Percentiles rank a stretch among this genome's conserved stretches.
These are phyloP conservation scores for Phytophthora sp. DNA, from an alignment of 352 stramenopile species.

Conservation along the genomic window DNA sequence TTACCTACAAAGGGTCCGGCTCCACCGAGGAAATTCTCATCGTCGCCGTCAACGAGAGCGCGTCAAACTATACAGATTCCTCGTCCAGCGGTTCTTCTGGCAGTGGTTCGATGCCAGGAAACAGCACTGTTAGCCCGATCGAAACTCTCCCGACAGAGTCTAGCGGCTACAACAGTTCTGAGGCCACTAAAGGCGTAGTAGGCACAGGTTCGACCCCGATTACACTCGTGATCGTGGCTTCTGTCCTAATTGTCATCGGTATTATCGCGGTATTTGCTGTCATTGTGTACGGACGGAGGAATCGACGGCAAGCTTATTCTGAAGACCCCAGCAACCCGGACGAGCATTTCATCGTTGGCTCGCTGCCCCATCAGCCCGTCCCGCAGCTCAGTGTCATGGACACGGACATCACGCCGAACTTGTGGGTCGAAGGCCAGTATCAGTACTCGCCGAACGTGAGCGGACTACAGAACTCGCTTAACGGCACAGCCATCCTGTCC, in stretches of 20 bases:
- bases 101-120: conserved; percentile 23
- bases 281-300: conserved; percentile 36
- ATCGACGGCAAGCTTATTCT: conserved; percentile 24
- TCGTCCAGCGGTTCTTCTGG: conserved; percentile 23
- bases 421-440: conserved; percentile 42
- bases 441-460: conserved; percentile 44
- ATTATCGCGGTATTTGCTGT: conserved; percentile 38
- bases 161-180: conserved; percentile 25
- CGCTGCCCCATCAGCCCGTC: conserved; percentile 26
- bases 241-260: conserved; percentile 27
- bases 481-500: conserved; percentile 45
- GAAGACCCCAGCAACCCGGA: conserved; percentile 27
- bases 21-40: conserved; percentile 44
- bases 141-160: conserved; percentile 33
- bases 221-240: conserved; percentile 36
- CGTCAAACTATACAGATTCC: conserved; percentile 12
- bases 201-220: conserved; percentile 28
- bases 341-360: conserved; percentile 38
- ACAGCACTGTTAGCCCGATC: conserved; percentile 18
- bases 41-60: conserved; percentile 30
- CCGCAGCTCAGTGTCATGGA: conserved; percentile 39
- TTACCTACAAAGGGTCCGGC: conserved; percentile 47
- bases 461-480: conserved; percentile 34
- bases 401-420: conserved; percentile 39
- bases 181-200: conserved; percentile 7